Evolutionary conservation across 176 grass and related monocot species (phyloP).

Genomic region (Tuctoria greenei): DNA sequence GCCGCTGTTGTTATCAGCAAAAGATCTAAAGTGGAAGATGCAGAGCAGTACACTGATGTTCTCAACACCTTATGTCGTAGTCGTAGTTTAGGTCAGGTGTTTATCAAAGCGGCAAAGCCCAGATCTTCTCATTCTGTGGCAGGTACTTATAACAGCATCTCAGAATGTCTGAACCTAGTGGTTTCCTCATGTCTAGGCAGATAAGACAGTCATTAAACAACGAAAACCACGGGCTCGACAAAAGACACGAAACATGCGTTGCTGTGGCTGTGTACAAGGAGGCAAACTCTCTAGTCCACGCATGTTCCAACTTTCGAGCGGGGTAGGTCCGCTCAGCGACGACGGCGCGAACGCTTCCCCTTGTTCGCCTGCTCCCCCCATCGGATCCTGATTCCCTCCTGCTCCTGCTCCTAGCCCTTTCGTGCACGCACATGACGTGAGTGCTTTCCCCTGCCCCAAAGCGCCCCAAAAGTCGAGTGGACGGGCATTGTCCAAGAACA

Average conservation of each 20-base stretch:
- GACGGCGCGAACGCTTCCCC: not conserved
- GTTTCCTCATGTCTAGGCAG: not conserved
- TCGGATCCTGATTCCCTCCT: slow-evolving; percentile 34
- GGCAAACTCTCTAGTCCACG: not conserved
- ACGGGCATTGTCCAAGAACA: slow-evolving; percentile 4
- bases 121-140: not conserved
- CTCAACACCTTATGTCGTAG: too few relatives aligned
- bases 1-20: too few relatives aligned
- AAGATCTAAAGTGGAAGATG: too few relatives aligned
- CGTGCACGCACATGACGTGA: slow-evolving; percentile 44
- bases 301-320: not conserved
- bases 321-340: not conserved
- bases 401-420: not conserved
- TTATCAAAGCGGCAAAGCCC: too few relatives aligned
- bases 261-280: not conserved
- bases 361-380: not conserved
- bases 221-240: too few relatives aligned
- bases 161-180: not conserved
- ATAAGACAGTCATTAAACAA: not conserved
- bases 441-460: slow-evolving; percentile 17
- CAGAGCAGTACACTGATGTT: too few relatives aligned
- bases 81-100: too few relatives aligned
- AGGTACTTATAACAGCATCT: not conserved
- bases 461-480: slow-evolving; percentile 27
- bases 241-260: too few relatives aligned